These are phyloP conservation scores for Glomus cerebriforme DNA, from an alignment of 192 early-diverging fungal genomes.

Conservation along the genomic window DNA sequence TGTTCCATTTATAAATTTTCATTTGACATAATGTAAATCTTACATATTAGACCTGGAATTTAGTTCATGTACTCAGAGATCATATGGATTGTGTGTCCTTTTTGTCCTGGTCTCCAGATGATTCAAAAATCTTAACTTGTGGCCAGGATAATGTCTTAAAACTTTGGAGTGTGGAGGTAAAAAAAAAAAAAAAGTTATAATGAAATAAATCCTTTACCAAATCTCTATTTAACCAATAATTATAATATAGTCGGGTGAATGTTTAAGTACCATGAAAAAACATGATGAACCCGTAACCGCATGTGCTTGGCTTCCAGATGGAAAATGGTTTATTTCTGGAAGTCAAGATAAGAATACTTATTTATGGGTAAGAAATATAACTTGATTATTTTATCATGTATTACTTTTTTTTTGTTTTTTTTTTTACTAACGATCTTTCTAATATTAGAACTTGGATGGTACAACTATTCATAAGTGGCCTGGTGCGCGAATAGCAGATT, in stretches of 20 bases:
- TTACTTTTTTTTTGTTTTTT: background rate
- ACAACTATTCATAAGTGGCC: constrained; percentile 63
- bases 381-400: constrained; percentile 28
- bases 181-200: background rate
- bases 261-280: constrained; percentile 57
- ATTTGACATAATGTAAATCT: constrained; percentile 15
- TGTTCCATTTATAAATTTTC: background rate
- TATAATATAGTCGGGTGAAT: constrained; percentile 58
- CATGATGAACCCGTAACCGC: constrained; percentile 81
- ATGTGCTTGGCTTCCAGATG: constrained; percentile 88
- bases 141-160: constrained; percentile 80
- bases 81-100: constrained; percentile 77
- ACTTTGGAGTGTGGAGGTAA: constrained; percentile 79
- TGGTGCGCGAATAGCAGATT: constrained; percentile 61
- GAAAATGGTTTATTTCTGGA: constrained; percentile 82
- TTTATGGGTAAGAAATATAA: constrained; percentile 63
- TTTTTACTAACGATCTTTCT: background rate
- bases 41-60: constrained; percentile 55
- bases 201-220: background rate
- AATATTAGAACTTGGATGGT: constrained; percentile 50
- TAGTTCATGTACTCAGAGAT: constrained; percentile 56
- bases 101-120: constrained; percentile 91
- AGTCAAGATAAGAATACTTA: constrained; percentile 75
- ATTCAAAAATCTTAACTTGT: constrained; percentile 71
- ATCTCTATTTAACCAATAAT: background rate